Percentiles rank a stretch among this genome's conserved stretches.
These are phyloP conservation scores for Lycium ferocissimum DNA, from an alignment of 257 asterid species.

Conservation along the genomic window DNA sequence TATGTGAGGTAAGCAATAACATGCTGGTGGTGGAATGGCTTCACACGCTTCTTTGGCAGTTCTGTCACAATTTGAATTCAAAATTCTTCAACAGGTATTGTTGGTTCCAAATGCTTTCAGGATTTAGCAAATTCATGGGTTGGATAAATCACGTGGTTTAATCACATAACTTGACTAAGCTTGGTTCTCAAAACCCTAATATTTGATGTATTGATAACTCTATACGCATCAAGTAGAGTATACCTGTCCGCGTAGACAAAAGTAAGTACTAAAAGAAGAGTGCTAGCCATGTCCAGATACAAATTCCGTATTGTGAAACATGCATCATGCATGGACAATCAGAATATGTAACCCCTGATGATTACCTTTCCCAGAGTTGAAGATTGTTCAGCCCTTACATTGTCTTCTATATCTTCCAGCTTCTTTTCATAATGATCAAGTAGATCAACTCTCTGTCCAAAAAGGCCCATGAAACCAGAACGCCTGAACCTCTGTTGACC, in stretches of 20 bases:
- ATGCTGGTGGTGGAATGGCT: neutral
- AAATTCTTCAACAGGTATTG: neutral
- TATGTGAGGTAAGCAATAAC: neutral
- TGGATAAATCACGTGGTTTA: neutral
- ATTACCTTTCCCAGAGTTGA: constrained; percentile 69
- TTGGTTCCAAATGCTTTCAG: constrained; percentile 9
- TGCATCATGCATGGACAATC: neutral
- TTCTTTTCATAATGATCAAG: constrained; percentile 73
- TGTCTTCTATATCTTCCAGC: constrained; percentile 69
- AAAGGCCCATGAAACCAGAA: constrained; percentile 70
- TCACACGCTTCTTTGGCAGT: neutral
- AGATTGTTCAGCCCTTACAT: constrained; percentile 71
- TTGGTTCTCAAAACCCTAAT: neutral
- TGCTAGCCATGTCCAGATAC: constrained; percentile 22
- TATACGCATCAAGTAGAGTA: neutral
- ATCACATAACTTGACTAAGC: neutral
- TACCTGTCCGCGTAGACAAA: neutral
- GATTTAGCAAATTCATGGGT: neutral
- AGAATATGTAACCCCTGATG: constrained; percentile 25
- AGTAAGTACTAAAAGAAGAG: neutral
- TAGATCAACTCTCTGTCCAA: constrained; percentile 57
- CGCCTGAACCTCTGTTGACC: constrained; percentile 53
- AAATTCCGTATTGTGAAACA: constrained; percentile 1
- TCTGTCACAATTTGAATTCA: neutral
- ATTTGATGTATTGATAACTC: neutral